These are phyloP conservation scores for Jasminum sambac DNA, from an alignment of 257 asterid species.

Conservation along the genomic window DNA sequence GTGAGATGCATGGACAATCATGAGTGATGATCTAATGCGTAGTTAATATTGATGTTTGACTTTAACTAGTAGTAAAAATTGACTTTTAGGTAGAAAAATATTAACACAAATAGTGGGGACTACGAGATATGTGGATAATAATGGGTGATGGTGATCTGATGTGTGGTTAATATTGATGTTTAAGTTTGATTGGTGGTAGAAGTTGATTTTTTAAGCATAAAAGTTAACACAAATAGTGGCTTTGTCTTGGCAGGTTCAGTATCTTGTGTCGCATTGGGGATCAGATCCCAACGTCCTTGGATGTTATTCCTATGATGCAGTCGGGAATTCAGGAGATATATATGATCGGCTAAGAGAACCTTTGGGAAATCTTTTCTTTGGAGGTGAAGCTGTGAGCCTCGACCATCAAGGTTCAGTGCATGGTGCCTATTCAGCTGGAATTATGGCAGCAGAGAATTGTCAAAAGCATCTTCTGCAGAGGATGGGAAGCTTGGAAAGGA, in stretches of 20 bases:
- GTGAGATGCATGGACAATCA: no score
- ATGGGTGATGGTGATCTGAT: no score
- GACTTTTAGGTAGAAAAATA: no score
- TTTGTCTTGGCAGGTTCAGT: slow-evolving; percentile 55
- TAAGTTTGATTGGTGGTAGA: not conserved
- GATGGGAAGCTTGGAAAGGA: slow-evolving; percentile 59
- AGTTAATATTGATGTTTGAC: no score
- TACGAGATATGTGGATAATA: no score
- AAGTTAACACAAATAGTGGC: slow-evolving; percentile 4
- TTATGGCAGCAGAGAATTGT: slow-evolving; percentile 84
- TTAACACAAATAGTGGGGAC: no score
- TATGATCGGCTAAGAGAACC: slow-evolving; percentile 86
- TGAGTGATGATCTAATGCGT: no score
- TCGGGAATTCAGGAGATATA: slow-evolving; percentile 81
- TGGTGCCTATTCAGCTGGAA: slow-evolving; percentile 96
- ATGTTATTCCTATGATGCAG: slow-evolving; percentile 87
- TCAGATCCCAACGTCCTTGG: slow-evolving; percentile 82
- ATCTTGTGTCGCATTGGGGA: slow-evolving; percentile 91
- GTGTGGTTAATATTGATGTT: not conserved
- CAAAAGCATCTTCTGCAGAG: slow-evolving; percentile 59
- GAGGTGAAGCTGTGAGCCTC: slow-evolving; percentile 90
- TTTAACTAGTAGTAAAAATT: no score
- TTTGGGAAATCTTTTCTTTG: slow-evolving; percentile 86
- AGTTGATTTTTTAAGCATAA: not conserved
- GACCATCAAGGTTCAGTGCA: slow-evolving; percentile 99